Percentiles rank a stretch among this genome's conserved stretches.
Conservation (phyloP, 164 flowering plant genomes). For the Tinospora cordifolia region DNA sequence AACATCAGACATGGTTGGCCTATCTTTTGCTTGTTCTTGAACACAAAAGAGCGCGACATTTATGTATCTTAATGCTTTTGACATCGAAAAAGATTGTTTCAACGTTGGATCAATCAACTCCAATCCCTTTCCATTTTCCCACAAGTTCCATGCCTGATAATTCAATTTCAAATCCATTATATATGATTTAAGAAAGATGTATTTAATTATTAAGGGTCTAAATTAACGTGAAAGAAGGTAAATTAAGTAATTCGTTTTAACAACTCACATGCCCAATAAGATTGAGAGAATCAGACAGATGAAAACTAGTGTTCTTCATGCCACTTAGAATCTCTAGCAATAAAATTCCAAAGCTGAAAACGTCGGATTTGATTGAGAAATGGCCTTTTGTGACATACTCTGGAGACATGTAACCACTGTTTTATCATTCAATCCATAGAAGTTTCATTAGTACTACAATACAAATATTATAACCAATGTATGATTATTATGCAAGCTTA, state of each 20-base stretch:
- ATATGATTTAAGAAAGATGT: too few relatives aligned
- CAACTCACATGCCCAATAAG: constrained; percentile 10
- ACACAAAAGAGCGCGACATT: constrained; percentile 1
- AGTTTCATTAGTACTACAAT: background rate
- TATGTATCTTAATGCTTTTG: constrained; percentile 4
- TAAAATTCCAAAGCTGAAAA: background rate
- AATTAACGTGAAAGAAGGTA: background rate
- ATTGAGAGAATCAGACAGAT: background rate
- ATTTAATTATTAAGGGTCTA: background rate
- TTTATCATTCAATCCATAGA: too few relatives aligned
- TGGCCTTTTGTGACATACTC: constrained; percentile 7
- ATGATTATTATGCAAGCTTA: too few relatives aligned
- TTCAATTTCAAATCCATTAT: too few relatives aligned
- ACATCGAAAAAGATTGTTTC: background rate
- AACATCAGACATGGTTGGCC: constrained; percentile 15
- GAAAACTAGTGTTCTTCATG: background rate
- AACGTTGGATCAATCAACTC: constrained; percentile 10
- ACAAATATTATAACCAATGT: too few relatives aligned
- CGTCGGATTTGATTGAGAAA: constrained; percentile 7
- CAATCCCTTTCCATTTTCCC: background rate
- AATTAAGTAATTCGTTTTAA: background rate
- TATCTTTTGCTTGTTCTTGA: background rate
- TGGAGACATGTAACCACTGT: background rate
- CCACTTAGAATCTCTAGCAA: constrained; percentile 1
- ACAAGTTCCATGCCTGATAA: constrained; percentile 16